These are phyloP conservation scores for Chenopodium formosanum DNA, from an alignment of 148 eudicot species.

Conservation along the genomic window DNA sequence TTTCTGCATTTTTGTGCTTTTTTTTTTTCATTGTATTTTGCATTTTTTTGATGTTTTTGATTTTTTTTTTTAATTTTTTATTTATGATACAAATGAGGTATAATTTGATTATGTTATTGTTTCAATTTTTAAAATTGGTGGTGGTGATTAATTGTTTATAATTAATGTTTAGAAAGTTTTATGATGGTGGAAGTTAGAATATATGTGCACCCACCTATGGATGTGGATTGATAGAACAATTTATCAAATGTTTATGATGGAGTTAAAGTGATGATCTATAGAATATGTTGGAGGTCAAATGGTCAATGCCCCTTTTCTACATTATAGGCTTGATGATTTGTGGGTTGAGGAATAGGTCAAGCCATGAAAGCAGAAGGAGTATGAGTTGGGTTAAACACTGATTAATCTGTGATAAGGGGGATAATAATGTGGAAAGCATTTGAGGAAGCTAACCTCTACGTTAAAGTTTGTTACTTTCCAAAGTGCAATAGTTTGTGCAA, in stretches of 20 bases:
- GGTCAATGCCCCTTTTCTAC: too few relatives aligned
- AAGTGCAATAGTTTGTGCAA: not conserved
- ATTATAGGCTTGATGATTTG: not conserved
- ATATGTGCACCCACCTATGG: not conserved
- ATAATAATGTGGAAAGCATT: not conserved
- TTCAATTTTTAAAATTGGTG: not conserved
- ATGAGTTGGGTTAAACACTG: not conserved
- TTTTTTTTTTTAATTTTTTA: too few relatives aligned
- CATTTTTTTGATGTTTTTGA: not conserved
- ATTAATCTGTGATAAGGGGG: too few relatives aligned
- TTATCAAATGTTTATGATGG: not conserved
- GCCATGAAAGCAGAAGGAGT: not conserved
- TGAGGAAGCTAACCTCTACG: not conserved
- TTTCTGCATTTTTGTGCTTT: not conserved
- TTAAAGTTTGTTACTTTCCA: not conserved
- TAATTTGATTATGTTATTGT: not conserved
- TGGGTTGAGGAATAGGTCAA: not conserved
- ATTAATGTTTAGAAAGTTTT: not conserved
- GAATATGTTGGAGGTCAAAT: not conserved
- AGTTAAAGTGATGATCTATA: not conserved
- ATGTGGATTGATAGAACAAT: too few relatives aligned
- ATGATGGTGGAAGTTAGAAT: not conserved
- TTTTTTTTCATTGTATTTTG: not conserved
- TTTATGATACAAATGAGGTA: not conserved
- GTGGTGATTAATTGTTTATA: not conserved